Evolutionary conservation across 2,329 filamentous ascomycete species (phyloP).

Genomic region (Aspergillus sclerotialis): DNA sequence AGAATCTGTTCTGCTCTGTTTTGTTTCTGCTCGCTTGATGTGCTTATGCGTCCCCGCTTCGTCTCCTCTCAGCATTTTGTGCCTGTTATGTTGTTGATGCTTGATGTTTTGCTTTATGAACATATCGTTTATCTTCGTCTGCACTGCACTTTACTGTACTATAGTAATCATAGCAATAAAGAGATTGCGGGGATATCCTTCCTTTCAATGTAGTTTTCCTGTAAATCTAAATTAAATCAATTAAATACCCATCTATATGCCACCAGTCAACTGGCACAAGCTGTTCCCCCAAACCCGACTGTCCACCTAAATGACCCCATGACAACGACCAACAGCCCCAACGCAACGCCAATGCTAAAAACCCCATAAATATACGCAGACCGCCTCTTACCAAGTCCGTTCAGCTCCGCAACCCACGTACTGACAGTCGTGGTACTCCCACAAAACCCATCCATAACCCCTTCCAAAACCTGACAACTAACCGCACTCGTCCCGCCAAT

Average conservation of each 20-base stretch:
- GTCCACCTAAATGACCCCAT: constrained; percentile 54
- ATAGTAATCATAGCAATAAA: constrained; percentile 32
- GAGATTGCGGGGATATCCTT: constrained; percentile 23
- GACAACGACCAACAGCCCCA: constrained; percentile 46
- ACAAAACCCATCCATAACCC: constrained; percentile 62
- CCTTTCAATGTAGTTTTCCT: too few relatives aligned
- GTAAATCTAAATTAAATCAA: neutral
- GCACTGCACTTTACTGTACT: constrained; percentile 33
- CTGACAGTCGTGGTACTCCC: constrained; percentile 61
- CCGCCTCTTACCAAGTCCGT: constrained; percentile 41
- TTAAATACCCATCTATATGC: neutral
- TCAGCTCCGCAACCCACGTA: constrained; percentile 59
- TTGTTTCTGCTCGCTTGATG: constrained; percentile 11
- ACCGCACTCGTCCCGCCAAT: constrained; percentile 38
- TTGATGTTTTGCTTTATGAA: constrained; percentile 13
- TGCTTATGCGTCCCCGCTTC: constrained; percentile 17
- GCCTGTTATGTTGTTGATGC: constrained; percentile 4
- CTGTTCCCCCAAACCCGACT: constrained; percentile 22
- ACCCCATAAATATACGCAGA: constrained; percentile 58
- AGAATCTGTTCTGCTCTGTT: constrained; percentile 22
- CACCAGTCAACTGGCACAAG: too few relatives aligned
- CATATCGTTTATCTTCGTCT: constrained; percentile 24
- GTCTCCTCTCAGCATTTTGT: constrained; percentile 13
- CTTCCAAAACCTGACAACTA: constrained; percentile 63
- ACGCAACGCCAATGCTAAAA: constrained; percentile 40